These are phyloP conservation scores for Daldinia eschscholtzii DNA, from an alignment of 2,329 filamentous ascomycete genomes.

Conservation along the genomic window DNA sequence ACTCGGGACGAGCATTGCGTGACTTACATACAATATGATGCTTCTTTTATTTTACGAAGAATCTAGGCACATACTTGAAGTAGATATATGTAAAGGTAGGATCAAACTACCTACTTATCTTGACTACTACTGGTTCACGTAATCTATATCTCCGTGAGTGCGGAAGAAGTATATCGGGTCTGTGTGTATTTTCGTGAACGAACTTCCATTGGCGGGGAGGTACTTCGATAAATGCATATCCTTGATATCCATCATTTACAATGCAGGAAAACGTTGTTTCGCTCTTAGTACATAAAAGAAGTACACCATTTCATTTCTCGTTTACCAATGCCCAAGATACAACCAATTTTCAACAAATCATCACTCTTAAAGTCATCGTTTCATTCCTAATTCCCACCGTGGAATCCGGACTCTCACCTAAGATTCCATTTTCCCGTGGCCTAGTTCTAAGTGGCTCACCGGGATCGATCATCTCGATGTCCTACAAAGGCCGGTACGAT, in stretches of 20 bases:
- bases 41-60: constrained; percentile 8
- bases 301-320: neutral
- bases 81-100: neutral
- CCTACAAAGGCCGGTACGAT: constrained; percentile 35
- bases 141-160: neutral
- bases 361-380: neutral
- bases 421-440: constrained; percentile 22
- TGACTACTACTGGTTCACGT: neutral
- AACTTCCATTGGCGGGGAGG: no score
- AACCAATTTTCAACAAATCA: constrained; percentile 12
- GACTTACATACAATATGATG: constrained; percentile 2
- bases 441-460: constrained; percentile 23
- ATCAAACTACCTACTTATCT: neutral
- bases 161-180: neutral
- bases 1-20: constrained; percentile 26
- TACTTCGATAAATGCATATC: neutral
- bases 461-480: constrained; percentile 36
- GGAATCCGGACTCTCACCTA: constrained; percentile 19
- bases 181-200: no score
- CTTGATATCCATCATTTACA: neutral
- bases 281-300: neutral
- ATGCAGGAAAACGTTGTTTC: neutral
- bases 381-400: constrained; percentile 17
- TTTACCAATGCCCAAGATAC: neutral
- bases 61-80: neutral